Conservation (phyloP, 352 stramenopile genomes). For the Pythium aristosporum region DNA sequence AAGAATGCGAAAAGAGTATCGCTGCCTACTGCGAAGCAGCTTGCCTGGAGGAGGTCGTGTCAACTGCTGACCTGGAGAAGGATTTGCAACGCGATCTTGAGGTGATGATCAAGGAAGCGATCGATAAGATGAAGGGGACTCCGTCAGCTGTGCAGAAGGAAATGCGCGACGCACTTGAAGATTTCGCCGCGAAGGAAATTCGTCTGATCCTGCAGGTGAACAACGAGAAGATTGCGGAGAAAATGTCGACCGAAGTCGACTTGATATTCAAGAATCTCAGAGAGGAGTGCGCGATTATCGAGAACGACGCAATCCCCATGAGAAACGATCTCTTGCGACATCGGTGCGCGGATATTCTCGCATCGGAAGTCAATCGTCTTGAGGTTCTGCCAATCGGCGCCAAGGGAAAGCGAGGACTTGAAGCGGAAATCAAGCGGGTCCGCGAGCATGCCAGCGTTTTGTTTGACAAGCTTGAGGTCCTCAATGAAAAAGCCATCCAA, state of each 20-base stretch:
- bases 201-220: conserved; percentile 66
- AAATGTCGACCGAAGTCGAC: conserved; percentile 58
- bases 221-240: conserved; percentile 57
- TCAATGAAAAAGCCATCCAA: conserved; percentile 72
- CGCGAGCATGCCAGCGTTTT: conserved; percentile 57
- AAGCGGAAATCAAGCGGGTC: conserved; percentile 56
- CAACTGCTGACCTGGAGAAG: conserved; percentile 55
- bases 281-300: conserved; percentile 52
- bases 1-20: conserved; percentile 64
- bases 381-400: conserved; percentile 49
- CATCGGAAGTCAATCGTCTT: conserved; percentile 44
- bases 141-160: conserved; percentile 60
- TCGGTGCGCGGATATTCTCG: conserved; percentile 50
- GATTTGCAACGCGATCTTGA: conserved; percentile 53
- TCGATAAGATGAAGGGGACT: conserved; percentile 47
- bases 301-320: conserved; percentile 64
- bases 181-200: conserved; percentile 68
- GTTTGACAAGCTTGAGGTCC: conserved; percentile 73
- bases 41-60: conserved; percentile 56
- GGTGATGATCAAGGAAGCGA: conserved; percentile 54
- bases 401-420: conserved; percentile 43
- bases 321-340: conserved; percentile 46
- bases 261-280: conserved; percentile 52
- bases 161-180: conserved; percentile 46
- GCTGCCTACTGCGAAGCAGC: conserved; percentile 62